Percentiles rank a stretch among this genome's conserved stretches.
These are phyloP conservation scores for Dimocarpus longan DNA, from an alignment of 345 rosid genomes.

Conservation along the genomic window DNA sequence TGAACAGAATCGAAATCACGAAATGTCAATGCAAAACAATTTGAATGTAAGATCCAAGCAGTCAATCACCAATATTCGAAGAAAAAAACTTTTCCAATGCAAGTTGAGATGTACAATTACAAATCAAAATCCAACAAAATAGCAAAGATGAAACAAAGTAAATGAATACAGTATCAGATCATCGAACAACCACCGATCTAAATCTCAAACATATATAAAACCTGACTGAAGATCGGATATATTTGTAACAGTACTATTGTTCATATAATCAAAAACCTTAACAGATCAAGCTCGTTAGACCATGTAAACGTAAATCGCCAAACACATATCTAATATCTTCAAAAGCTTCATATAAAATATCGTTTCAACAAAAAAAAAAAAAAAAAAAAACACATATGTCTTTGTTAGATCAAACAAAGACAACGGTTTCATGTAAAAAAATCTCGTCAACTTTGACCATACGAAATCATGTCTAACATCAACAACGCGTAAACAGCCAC, in stretches of 20 bases:
- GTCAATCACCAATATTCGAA: too few species aligned
- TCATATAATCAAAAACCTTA: not conserved
- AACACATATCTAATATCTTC: constrained; percentile 5
- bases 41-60: too few species aligned
- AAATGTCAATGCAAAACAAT: too few species aligned
- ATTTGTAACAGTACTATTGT: not conserved
- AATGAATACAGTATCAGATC: too few species aligned
- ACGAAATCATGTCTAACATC: too few species aligned
- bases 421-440: not conserved
- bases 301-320: not conserved
- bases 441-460: not conserved
- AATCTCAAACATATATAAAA: not conserved
- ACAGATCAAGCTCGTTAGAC: not conserved
- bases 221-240: constrained; percentile 1
- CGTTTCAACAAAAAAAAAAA: too few species aligned
- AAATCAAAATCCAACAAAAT: too few species aligned
- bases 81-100: too few species aligned
- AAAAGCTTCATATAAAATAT: constrained; percentile 7
- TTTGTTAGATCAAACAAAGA: constrained; percentile 13
- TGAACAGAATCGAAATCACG: too few species aligned
- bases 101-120: too few species aligned
- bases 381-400: not conserved
- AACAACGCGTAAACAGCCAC: too few species aligned
- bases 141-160: too few species aligned
- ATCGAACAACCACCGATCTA: not conserved